Base-by-base conservation (phyloP, 2,329 filamentous ascomycete species). In the Madurella fahalii region DNA sequence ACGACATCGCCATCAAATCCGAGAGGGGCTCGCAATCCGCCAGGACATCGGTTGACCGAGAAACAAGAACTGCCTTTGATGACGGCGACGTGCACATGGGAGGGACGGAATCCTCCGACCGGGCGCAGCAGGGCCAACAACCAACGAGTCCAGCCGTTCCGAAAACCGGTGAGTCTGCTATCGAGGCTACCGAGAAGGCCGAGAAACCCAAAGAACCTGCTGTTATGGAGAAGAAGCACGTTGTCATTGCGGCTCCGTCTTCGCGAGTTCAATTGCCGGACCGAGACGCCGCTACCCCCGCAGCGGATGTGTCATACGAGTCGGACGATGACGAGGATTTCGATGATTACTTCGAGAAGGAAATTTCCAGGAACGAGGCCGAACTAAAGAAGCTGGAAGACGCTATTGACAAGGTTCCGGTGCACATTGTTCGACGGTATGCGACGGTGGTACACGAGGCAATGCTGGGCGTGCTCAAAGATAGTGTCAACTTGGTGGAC, bases 241-340 rank as follows among this genome's bases (percentile, higher is more conserved):
- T 56, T 2, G 25, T 58, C 2, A 50, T 60, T 13, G 49, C 57
- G 2, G 31, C 59, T 1, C 56, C 58, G 2, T 47, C 49, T 15
- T 52, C 45, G 8, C 54, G 56, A 25, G 30, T 63, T 9, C 59
- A 57, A 18, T 18, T 64, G 41, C 61, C 60, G 2, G 32, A 56
- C 12, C 60, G 53, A 31, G 57, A 58, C 18, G 9, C 45, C 15
- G n/a, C 46, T 9, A 32, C 30, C 9, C 32, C 56, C 18, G 44
- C 43, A 9, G 40, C 48, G 2, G 74, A 75, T 45, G 70, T 73
- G 50, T 77, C 78, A 44, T 81, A 79, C 0, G 80, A 83, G 51
- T 77, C 75, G 60, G 76, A 64, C 48, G 78, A 83, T 42, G 81
- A 84, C 53, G 81, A 83, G 46, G 77, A 81, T 43, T 78, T 83